Evolutionary conservation across 306 rosid genomes (phyloP).

Genomic region (Dalbergia cochinchinensis): DNA sequence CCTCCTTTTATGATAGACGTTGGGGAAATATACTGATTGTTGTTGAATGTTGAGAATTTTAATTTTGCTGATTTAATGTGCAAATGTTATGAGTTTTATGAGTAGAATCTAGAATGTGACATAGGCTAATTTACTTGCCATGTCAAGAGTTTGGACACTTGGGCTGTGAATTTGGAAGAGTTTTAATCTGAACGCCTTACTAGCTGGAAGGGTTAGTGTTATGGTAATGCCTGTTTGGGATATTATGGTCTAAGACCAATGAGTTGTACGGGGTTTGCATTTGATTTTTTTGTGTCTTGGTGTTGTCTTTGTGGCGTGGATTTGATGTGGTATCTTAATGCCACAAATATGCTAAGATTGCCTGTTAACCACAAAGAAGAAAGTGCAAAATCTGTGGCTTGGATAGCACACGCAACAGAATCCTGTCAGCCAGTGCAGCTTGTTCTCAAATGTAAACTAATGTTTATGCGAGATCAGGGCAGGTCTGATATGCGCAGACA

Average conservation of each 20-base stretch:
- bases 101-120: not conserved
- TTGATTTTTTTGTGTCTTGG: slow-evolving; percentile 11
- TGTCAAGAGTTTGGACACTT: too few species aligned
- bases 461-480: not conserved
- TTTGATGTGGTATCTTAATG: not conserved
- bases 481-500: slow-evolving; percentile 11
- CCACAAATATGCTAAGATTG: not conserved
- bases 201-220: not conserved
- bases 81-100: not conserved
- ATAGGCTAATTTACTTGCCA: not conserved
- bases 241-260: not conserved
- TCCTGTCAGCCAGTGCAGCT: not conserved
- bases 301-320: not conserved
- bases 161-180: too few species aligned
- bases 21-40: not conserved
- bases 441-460: not conserved
- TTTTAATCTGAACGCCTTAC: too few species aligned
- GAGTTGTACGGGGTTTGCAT: not conserved
- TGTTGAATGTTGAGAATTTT: not conserved
- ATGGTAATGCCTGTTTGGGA: not conserved
- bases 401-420: not conserved
- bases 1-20: not conserved
- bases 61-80: not conserved
- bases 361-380: slow-evolving; percentile 11
- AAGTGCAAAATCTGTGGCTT: slow-evolving; percentile 1